phyloP scores from a whole-genome alignment of 1,284 basidiomycete species.

The Sphagnurus paluster region DNA sequence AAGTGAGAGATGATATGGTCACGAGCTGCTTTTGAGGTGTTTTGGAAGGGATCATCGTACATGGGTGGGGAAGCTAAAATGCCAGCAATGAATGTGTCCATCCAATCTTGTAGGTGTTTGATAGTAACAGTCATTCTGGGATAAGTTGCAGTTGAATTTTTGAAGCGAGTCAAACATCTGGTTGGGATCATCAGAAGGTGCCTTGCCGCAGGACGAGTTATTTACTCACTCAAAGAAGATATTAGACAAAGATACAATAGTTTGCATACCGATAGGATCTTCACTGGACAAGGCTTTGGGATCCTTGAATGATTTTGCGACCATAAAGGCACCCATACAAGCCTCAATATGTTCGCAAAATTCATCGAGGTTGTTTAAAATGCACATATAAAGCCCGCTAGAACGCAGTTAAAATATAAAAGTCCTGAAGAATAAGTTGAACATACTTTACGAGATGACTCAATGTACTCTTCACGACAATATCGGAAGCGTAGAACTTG shows the following conservation, averaged over 20 bases:
- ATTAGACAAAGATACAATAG: constrained; percentile 49
- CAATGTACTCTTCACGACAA: constrained; percentile 61
- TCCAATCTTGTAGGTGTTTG: constrained; percentile 42
- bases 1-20: constrained; percentile 41
- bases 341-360: constrained; percentile 41
- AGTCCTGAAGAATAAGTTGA: constrained; percentile 3
- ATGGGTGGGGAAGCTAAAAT: constrained; percentile 29
- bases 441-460: constrained; percentile 55
- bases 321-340: constrained; percentile 45
- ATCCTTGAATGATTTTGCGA: constrained; percentile 42
- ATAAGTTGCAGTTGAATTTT: constrained; percentile 48
- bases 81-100: constrained; percentile 45
- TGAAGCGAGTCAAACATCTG: constrained; percentile 63
- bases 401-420: neutral
- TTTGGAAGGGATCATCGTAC: constrained; percentile 36
- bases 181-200: neutral
- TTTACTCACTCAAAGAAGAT: constrained; percentile 54
- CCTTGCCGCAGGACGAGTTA: neutral
- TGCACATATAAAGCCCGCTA: constrained; percentile 53
- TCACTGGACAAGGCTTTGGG: constrained; percentile 17
- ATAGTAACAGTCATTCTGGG: constrained; percentile 45
- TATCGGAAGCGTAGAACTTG: constrained; percentile 64
- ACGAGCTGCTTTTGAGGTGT: constrained; percentile 34
- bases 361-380: constrained; percentile 53
- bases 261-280: constrained; percentile 35